A percentile compares a stretch with the other conserved stretches of the same genome.
phyloP scores from a whole-genome alignment of 2,329 filamentous ascomycete genomes.

The Fusarium annulatum region DNA sequence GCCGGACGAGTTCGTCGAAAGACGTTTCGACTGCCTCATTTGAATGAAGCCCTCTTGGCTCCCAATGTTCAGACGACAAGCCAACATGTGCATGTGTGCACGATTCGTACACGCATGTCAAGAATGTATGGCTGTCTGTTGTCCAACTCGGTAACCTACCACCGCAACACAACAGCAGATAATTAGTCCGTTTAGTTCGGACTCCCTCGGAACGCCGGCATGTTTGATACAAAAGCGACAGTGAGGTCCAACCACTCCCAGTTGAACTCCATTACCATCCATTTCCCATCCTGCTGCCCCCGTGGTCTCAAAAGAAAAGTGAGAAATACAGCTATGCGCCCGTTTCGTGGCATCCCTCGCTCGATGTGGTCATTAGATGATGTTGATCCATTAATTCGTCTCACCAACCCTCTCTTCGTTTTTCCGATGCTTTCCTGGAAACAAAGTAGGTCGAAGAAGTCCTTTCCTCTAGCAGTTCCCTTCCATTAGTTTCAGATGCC shows the following conservation, averaged over 20 bases:
- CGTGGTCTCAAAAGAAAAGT: constrained; percentile 21
- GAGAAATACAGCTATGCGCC: constrained; percentile 26
- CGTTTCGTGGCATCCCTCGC: constrained; percentile 13
- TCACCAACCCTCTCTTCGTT: constrained; percentile 21
- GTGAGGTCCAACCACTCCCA: constrained; percentile 24
- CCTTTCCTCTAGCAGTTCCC: background rate
- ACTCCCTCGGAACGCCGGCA: constrained; percentile 33
- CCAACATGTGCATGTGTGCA: background rate
- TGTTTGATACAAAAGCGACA: constrained; percentile 37
- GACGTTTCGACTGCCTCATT: background rate
- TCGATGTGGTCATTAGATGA: constrained; percentile 37
- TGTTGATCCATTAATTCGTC: constrained; percentile 40
- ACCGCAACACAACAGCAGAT: constrained; percentile 9
- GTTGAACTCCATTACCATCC: constrained; percentile 30
- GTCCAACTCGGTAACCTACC: constrained; percentile 1
- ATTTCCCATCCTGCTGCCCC: constrained; percentile 7
- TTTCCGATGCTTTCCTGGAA: background rate
- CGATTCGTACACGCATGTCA: background rate
- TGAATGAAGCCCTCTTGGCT: background rate
- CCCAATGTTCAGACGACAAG: background rate
- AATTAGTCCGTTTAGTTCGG: constrained; percentile 24
- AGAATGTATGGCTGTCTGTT: background rate
- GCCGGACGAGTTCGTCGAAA: background rate
- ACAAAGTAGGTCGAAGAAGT: background rate
- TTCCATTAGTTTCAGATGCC: background rate